Base-by-base conservation (phyloP, 1,139 yeast species). In the Candida anutae region DNA sequence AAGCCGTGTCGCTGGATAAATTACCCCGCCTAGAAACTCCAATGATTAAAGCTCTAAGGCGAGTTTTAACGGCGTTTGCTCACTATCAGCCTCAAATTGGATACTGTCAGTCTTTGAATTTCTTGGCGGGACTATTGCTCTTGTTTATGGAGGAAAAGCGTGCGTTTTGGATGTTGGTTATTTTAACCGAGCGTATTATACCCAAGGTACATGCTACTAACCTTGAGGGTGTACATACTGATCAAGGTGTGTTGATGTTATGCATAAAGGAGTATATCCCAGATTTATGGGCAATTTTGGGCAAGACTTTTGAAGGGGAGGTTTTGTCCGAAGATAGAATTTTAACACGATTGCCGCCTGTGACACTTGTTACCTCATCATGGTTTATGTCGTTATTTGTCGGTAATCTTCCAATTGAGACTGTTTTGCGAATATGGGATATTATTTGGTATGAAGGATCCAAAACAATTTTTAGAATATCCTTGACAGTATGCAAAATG, bases 321-420 rank as follows among this genome's bases (percentile, higher is more conserved):
- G 38, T 47, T 5, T 40, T 68, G 25, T 58, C 72, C 26, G 78
- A 74, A 37, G 87, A 79, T 46, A 61, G 58, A 31, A 79, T 81
- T 30, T 62, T 88, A 28, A 63, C 75, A 13, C 76, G 81, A 39
- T 56, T 87, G 28, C 98, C 98, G 1, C 95, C 96, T 1, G 74
- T 90, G 4, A 83, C 96, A 1, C 64, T 90, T 24, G 94, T 94
- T 39, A 88, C 97, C 0, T 88, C 96, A 0, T 79, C 95, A 27
- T 90, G 98, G 98, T 90, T 90, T 50, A 90, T 90, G 98, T 82
- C 95, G 38, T 72, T 85, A 5, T 90, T 82, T 55, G 85, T 88
- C 22, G 95, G 95, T 0, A 74, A 77, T 2, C 55, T 90, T 23
- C 98, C 97, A 0, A 74, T 84, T 12, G 97, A 90, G 48, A 76